Evolutionary conservation across 495 filamentous ascomycete genomes (phyloP).

Genomic region (Penicillium verhagenii): DNA sequence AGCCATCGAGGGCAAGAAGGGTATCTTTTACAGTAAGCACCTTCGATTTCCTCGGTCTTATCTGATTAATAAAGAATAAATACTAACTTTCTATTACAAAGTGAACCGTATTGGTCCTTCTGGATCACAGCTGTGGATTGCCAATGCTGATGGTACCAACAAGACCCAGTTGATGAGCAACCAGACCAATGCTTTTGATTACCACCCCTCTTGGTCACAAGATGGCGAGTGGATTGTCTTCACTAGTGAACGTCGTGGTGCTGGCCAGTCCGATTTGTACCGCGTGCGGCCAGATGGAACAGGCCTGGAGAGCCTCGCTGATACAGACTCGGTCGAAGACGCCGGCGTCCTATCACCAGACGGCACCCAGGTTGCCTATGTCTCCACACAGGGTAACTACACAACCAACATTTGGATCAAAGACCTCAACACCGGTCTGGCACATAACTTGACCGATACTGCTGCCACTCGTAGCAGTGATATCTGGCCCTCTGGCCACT

Average conservation of each 20-base stretch:
- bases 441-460: constrained; percentile 16
- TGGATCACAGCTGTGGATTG: constrained; percentile 21
- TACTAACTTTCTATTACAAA: background rate
- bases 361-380: constrained; percentile 10
- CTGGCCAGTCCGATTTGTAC: constrained; percentile 19
- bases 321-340: constrained; percentile 15
- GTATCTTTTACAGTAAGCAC: constrained; percentile 14
- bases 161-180: constrained; percentile 22
- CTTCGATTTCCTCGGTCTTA: background rate
- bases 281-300: constrained; percentile 14
- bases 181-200: constrained; percentile 25
- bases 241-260: constrained; percentile 17
- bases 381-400: constrained; percentile 11
- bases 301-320: constrained; percentile 8
- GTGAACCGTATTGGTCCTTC: constrained; percentile 32
- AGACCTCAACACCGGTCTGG: constrained; percentile 7
- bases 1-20: constrained; percentile 8
- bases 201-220: constrained; percentile 26
- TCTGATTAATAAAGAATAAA: too few relatives aligned
- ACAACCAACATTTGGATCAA: constrained; percentile 18
- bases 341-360: constrained; percentile 8
- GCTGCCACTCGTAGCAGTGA: constrained; percentile 1
- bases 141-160: constrained; percentile 30
- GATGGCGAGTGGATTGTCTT: constrained; percentile 22
- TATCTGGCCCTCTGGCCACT: constrained; percentile 13